A percentile compares a stretch with the other conserved stretches of the same genome.
Evolutionary conservation across 2,329 filamentous ascomycete genomes (phyloP).

Genomic region (Dactylonectria macrodidyma): DNA sequence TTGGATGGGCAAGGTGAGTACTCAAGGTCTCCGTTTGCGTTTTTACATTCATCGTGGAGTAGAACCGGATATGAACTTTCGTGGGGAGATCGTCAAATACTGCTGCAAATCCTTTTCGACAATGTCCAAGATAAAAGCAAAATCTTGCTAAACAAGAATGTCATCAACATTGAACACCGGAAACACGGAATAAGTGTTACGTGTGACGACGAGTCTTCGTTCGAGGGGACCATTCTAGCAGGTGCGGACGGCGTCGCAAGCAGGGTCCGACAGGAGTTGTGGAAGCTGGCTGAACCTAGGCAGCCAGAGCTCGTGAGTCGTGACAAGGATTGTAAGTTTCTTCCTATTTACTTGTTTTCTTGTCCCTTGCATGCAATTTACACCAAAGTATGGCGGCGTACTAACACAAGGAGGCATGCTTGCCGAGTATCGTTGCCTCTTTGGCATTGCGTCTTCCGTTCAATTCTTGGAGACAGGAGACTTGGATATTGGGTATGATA

Average conservation of each 20-base stretch:
- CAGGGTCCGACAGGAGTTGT: constrained; percentile 6
- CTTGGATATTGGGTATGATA: background rate
- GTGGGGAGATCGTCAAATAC: too few relatives aligned
- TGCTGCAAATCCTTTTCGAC: constrained; percentile 2
- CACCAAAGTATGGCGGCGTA: too few relatives aligned
- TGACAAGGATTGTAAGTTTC: constrained; percentile 2
- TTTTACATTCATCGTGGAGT: too few relatives aligned
- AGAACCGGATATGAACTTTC: too few relatives aligned
- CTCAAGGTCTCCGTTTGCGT: too few relatives aligned
- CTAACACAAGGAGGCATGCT: too few relatives aligned
- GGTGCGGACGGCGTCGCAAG: constrained; percentile 6
- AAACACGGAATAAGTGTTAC: background rate
- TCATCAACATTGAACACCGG: background rate
- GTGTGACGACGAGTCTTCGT: background rate
- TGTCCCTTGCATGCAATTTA: too few relatives aligned
- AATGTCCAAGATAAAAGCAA: constrained; percentile 7
- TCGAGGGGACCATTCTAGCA: background rate
- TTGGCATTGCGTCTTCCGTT: constrained; percentile 6
- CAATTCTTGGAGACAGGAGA: background rate
- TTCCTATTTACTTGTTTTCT: too few relatives aligned
- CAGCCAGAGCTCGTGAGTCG: background rate
- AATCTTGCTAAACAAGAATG: background rate
- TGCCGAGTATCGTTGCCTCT: constrained; percentile 5
- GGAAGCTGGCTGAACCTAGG: background rate
- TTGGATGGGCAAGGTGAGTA: too few relatives aligned